Evolutionary conservation across 345 rosid genomes (phyloP), one percentile per base, ranked within the genome.

Genomic region (Jatropha curcas): DNA sequence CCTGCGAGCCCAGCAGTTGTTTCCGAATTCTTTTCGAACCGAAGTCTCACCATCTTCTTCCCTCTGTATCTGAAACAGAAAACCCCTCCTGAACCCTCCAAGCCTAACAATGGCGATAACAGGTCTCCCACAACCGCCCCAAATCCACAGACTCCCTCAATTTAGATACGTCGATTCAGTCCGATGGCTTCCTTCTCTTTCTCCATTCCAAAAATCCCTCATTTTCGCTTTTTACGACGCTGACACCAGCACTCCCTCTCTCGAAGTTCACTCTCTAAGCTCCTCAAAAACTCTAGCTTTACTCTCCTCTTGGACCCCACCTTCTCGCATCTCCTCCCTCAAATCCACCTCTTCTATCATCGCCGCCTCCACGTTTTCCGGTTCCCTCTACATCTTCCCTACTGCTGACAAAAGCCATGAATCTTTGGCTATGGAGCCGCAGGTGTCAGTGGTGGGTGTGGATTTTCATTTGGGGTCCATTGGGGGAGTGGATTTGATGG

Each of bases 141-240:
- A 80, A 56, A 65, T 87, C 75, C 87, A 84, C 64, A 87, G 84
- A 56, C 41, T 90, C 59, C 91, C 93, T 0, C 95, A 88, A 69
- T 72, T 84, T 52, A 84, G 80, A 72, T 87, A 86, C 77, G 74
- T 92, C 19, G 97, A 92, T 74, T 82, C 84, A 70, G 84, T 94
- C 2, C 90, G 94, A n/a, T 94, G 93, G 95, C 92, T 94, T 31
- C 94, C 97, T 11, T 83, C 92, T 43, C 81, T 87, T 59, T 88
- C 89, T 30, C 88, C 98, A 22, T 76, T 92, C 59, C 87, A 87
- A 62, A 89, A 89, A 69, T 81, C 77, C 76, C 72, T 82, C 53
- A 79, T 87, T 46, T 9, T 86, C 45, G 88, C 98, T 8, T 75
- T 68, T 71, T 86, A 80, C 73, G 93, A 90, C 76, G 24, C 92